A percentile compares a stretch with the other conserved stretches of the same genome.
Evolutionary conservation across 164 flowering plant genomes (phyloP).

Genomic region (Taxillus chinensis): DNA sequence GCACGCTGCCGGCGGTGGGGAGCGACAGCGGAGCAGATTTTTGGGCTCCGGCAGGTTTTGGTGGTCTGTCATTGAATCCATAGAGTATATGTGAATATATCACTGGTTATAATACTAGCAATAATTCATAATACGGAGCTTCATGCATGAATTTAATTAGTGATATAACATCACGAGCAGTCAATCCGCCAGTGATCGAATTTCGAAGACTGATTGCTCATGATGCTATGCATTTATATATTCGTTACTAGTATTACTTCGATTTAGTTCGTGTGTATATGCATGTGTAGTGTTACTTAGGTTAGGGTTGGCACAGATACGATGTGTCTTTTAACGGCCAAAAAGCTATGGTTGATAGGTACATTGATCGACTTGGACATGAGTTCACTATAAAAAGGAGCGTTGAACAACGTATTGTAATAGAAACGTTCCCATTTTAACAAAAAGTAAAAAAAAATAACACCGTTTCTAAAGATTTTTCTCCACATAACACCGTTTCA

Average conservation of each 20-base stretch:
- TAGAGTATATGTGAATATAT: slow-evolving; percentile 10
- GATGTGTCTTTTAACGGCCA: too few relatives aligned
- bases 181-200: slow-evolving; percentile 45
- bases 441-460: too few relatives aligned
- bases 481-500: too few relatives aligned
- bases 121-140: background rate
- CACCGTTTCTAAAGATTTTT: too few relatives aligned
- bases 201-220: slow-evolving; percentile 81
- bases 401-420: too few relatives aligned
- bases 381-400: too few relatives aligned
- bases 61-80: background rate
- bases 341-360: too few relatives aligned
- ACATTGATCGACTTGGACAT: too few relatives aligned
- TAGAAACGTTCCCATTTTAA: too few relatives aligned
- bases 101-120: too few relatives aligned
- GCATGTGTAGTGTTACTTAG: slow-evolving; percentile 4
- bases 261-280: slow-evolving; percentile 2
- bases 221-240: slow-evolving; percentile 54
- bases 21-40: slow-evolving; percentile 77
- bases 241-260: too few relatives aligned
- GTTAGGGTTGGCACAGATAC: too few relatives aligned
- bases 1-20: slow-evolving; percentile 56
- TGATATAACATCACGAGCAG: slow-evolving; percentile 87
- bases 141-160: slow-evolving; percentile 8
- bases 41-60: slow-evolving; percentile 58